phyloP scores from a whole-genome alignment of 768 basidiomycete genomes.

The Collybiopsis luxurians region DNA sequence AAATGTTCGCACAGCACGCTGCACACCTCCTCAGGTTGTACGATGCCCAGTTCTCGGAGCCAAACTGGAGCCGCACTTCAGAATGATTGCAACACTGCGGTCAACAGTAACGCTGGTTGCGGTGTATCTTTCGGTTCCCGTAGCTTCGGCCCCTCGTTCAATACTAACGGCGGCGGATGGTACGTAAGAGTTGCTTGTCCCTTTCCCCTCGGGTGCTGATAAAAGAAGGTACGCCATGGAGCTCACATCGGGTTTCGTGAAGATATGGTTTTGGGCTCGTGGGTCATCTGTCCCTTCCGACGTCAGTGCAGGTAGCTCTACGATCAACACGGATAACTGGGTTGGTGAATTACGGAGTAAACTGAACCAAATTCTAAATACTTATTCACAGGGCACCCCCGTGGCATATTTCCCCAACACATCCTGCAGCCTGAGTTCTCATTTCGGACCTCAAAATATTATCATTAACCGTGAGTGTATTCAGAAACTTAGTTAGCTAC shows the following conservation, averaged over 20 bases:
- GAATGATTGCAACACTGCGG: conserved; percentile 33
- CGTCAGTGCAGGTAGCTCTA: conserved; percentile 16
- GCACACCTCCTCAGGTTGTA: conserved; percentile 31
- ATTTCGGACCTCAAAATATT: conserved; percentile 32
- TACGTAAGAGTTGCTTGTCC: conserved; percentile 8
- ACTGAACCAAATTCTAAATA: background rate
- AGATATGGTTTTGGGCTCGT: conserved; percentile 45
- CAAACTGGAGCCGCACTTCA: conserved; percentile 13
- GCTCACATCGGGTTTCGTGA: conserved; percentile 29
- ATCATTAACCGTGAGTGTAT: conserved; percentile 24
- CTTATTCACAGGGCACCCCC: conserved; percentile 25
- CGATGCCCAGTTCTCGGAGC: conserved; percentile 1
- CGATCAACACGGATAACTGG: conserved; percentile 26
- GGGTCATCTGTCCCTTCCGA: conserved; percentile 22
- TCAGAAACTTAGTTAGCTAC: background rate
- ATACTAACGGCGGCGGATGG: conserved; percentile 36
- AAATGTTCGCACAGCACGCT: conserved; percentile 26
- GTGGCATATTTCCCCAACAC: conserved; percentile 30
- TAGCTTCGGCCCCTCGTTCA: conserved; percentile 20
- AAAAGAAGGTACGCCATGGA: conserved; percentile 39
- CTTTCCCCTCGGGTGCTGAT: conserved; percentile 4
- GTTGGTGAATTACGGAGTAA: conserved; percentile 13
- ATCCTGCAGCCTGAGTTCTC: conserved; percentile 32
- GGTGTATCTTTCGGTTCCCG: conserved; percentile 18
- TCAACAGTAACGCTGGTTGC: conserved; percentile 39